Evolutionary conservation across 352 stramenopile species (phyloP), one percentile per base, ranked within the genome.

Genomic region (Phytophthora citrophthora): DNA sequence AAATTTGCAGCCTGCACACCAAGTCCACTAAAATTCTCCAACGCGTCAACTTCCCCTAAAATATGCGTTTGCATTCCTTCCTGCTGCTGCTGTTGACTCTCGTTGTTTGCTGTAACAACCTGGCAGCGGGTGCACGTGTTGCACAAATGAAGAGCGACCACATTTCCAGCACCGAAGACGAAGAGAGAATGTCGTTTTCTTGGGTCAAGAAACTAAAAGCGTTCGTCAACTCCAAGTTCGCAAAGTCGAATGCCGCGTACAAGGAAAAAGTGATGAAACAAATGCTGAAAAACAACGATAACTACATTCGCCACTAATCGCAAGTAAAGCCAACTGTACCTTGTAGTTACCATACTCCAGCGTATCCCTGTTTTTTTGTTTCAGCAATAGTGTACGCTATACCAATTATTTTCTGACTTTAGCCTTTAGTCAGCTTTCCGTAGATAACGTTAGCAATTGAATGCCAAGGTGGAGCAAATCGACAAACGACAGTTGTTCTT

Each of bases 391-490:
- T n/a, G n/a, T n/a, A n/a, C n/a, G n/a, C n/a, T n/a, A n/a, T n/a
- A n/a, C n/a, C 24, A 27, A 27, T 27, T 27, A 27, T 27, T 27
- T 5, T 27, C 24, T 63, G 44, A 16, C 43, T 50, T 2, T 23
- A 55, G 7, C 54, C n/a, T n/a, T n/a, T n/a, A n/a, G n/a, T n/a
- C n/a, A n/a, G n/a, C n/a, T n/a, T n/a, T n/a, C n/a, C n/a, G n/a
- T n/a, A n/a, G n/a, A n/a, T n/a, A n/a, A n/a, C n/a, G n/a, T n/a
- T n/a, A n/a, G n/a, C n/a, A n/a, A n/a, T n/a, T n/a, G 54, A n/a
- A 63, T 63, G 1, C 29, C 54, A 24, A 63, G n/a, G 4, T 43
- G 32, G 5, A 44, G 55, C 9, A 63, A 49, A 36, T 63, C 45
- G 20, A 44, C 54, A 23, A 43, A 18, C 20, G 54, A 63, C 11